Base-by-base conservation (phyloP, 1,284 basidiomycete genomes). In the Sphagnurus paluster region DNA sequence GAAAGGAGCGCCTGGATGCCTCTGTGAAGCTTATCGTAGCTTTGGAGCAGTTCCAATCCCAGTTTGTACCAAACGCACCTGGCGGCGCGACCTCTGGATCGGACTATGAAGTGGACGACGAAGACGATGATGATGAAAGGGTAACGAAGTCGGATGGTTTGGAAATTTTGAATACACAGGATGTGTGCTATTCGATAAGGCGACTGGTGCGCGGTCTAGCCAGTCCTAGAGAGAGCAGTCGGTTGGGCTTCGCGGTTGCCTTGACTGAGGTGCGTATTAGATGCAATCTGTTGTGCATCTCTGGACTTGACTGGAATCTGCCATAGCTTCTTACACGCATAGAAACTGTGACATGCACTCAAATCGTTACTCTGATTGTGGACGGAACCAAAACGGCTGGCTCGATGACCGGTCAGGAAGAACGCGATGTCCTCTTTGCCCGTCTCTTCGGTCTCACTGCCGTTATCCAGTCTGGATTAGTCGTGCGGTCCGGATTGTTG, bases 241-340 rank as follows among this genome's bases (percentile, higher is more conserved):
- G 96, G 54, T 71, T 97, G 26, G 96, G 96, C 10, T 99, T 98
- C 63, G 92, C 95, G 6, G 95, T 98, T 34, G 93, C 94, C 14
- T 74, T 99, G 55, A 94, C 96, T 1, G 95, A 98, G 76, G 93
- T 94, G 60, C 54, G 83, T 72, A 40, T n/a, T 13, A 42, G 14
- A 2, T 29, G 32, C 14, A 40, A 19, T 29, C 34, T 20, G 13
- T n/a, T 45, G 24, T 33, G 23, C 44, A 21, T 39, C 43, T 28
- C 47, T 14, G 34, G 35, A 32, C 19, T 46, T 26, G 17, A 25
- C 35, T 25, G 5, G 13, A 8, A 17, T 32, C 35, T 46, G 24
- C 19, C 19, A 34, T 55, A 96, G 93, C 76, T 98, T 1, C 71
- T 98, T 26, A 82, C 87, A 16, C 79, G 87, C 36, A 77, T 98